Evolutionary conservation across 2,329 filamentous ascomycete genomes (phyloP).

Genomic region (Exophiala bonariae): DNA sequence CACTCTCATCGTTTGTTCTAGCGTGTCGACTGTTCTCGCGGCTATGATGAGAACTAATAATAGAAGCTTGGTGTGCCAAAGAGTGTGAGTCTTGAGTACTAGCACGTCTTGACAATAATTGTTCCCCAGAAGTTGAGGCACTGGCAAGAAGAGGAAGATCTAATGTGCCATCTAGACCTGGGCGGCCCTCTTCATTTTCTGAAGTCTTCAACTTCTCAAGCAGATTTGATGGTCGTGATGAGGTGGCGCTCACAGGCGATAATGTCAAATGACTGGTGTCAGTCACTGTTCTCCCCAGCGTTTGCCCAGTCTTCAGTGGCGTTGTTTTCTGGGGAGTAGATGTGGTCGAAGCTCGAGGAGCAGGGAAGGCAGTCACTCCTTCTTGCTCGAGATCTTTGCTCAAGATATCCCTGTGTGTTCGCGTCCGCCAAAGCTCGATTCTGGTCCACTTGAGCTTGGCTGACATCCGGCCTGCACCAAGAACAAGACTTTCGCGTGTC

Average conservation of each 20-base stretch:
- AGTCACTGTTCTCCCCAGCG: constrained; percentile 18
- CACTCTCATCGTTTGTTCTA: constrained; percentile 48
- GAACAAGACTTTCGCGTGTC: constrained; percentile 81
- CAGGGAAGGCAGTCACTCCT: constrained; percentile 29
- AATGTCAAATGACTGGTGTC: constrained; percentile 22
- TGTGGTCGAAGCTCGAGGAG: constrained; percentile 17
- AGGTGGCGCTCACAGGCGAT: constrained; percentile 23
- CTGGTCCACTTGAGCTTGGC: constrained; percentile 92
- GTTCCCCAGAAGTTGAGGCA: constrained; percentile 16
- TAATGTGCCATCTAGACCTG: constrained; percentile 3
- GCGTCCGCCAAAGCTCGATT: constrained; percentile 88
- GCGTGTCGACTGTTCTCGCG: constrained; percentile 34
- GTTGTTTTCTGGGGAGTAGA: constrained; percentile 25
- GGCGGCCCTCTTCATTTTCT: constrained; percentile 12
- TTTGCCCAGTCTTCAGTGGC: constrained; percentile 20
- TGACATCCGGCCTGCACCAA: constrained; percentile 78
- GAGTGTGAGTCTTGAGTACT: constrained; percentile 27
- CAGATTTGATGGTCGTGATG: constrained; percentile 18
- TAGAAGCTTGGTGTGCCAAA: constrained; percentile 39
- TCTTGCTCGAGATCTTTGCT: constrained; percentile 84
- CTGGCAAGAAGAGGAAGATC: constrained; percentile 10
- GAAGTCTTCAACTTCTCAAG: constrained; percentile 14
- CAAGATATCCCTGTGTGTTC: constrained; percentile 86
- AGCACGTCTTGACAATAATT: constrained; percentile 15
- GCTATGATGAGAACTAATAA: constrained; percentile 37